phyloP scores from a whole-genome alignment of 495 filamentous ascomycete genomes.

The Penicillium cosmopolitanum region DNA sequence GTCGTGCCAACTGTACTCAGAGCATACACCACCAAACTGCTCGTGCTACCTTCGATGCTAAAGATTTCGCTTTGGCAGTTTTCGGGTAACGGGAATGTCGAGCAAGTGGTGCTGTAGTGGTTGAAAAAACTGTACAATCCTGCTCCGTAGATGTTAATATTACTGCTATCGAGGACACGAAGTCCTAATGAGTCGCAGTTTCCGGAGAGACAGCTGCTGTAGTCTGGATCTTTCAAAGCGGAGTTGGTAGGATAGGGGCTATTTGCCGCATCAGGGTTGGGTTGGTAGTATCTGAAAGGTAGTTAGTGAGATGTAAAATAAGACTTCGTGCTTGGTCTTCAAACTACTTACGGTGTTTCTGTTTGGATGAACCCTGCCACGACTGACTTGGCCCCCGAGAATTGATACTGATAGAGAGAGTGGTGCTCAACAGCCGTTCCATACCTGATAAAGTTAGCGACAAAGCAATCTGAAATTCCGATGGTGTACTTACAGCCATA shows the following conservation, averaged over 20 bases:
- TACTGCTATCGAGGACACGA: slow-evolving; percentile 59
- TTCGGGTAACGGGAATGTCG: slow-evolving; percentile 47
- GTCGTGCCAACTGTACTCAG: slow-evolving; percentile 54
- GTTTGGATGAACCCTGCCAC: slow-evolving; percentile 81
- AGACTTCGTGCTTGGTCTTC: too few relatives aligned
- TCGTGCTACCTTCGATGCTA: slow-evolving; percentile 50
- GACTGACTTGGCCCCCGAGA: slow-evolving; percentile 68
- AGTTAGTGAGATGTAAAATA: not conserved
- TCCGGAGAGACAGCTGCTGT: slow-evolving; percentile 48
- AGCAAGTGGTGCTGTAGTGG: slow-evolving; percentile 53
- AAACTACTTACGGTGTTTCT: slow-evolving; percentile 63
- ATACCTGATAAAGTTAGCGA: slow-evolving; percentile 37
- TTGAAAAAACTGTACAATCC: slow-evolving; percentile 81
- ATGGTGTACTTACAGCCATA: slow-evolving; percentile 57
- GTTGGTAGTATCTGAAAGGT: slow-evolving; percentile 59
- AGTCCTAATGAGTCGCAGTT: slow-evolving; percentile 70
- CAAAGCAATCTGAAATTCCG: not conserved
- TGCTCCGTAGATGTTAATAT: slow-evolving; percentile 68
- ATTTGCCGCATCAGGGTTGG: slow-evolving; percentile 60
- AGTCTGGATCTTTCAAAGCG: slow-evolving; percentile 62
- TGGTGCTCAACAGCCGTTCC: slow-evolving; percentile 81
- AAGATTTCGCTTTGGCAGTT: slow-evolving; percentile 67
- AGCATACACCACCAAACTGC: slow-evolving; percentile 45
- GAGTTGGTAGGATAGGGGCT: slow-evolving; percentile 54
- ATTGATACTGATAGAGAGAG: slow-evolving; percentile 80